Conservation (phyloP, 805 yeast species). For the Metschnikowia arizonensis region DNA sequence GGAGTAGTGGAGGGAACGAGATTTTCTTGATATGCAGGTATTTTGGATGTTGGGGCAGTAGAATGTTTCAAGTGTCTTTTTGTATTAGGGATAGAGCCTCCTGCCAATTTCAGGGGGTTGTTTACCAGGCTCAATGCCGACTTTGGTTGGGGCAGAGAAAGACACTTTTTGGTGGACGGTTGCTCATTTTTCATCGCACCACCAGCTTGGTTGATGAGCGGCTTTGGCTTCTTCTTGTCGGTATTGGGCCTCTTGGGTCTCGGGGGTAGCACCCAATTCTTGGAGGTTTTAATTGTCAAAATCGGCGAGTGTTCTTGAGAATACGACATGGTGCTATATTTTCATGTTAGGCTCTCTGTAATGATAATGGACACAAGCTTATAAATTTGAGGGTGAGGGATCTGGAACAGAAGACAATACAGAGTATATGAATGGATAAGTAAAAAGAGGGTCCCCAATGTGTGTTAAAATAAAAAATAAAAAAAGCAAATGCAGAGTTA, state of each 20-base stretch:
- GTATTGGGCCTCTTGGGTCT: slow-evolving; percentile 18
- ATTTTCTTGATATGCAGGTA: neutral
- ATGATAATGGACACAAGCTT: neutral
- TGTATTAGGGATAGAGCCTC: neutral
- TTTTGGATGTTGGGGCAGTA: neutral
- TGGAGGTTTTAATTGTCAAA: slow-evolving; percentile 18
- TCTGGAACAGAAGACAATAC: too few relatives aligned
- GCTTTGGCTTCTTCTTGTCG: slow-evolving; percentile 25
- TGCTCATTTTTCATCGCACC: neutral
- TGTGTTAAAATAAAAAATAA: neutral
- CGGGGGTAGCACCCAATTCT: slow-evolving; percentile 22
- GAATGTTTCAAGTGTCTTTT: neutral
- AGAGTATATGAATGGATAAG: neutral
- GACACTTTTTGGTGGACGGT: neutral
- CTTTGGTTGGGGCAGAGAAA: neutral
- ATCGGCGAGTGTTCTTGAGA: slow-evolving; percentile 16
- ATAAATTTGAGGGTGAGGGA: neutral
- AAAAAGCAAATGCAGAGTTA: neutral
- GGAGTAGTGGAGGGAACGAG: neutral
- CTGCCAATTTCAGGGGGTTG: neutral
- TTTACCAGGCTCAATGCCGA: neutral
- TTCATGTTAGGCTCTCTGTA: slow-evolving; percentile 13
- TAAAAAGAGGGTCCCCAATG: neutral
- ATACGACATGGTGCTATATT: slow-evolving; percentile 11
- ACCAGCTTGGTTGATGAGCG: neutral